A percentile compares a stretch with the other conserved stretches of the same genome.
phyloP scores from a whole-genome alignment of 306 rosid genomes.

The Prosopis cineraria region DNA sequence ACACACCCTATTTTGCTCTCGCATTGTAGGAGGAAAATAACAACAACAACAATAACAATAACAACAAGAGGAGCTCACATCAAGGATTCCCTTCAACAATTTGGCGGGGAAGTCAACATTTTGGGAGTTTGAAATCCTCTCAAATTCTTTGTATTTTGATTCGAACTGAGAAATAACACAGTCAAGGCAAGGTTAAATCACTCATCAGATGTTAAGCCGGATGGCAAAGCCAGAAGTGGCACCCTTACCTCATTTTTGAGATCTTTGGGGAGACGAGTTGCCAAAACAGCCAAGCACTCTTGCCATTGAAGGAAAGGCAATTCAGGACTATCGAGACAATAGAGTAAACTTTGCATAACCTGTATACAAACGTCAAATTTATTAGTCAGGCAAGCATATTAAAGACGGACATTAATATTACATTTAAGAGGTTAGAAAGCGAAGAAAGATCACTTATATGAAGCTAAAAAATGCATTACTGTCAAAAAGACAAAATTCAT shows the following conservation, averaged over 20 bases:
- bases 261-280: constrained; percentile 94
- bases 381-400: constrained; percentile 28
- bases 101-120: constrained; percentile 90
- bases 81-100: constrained; percentile 70
- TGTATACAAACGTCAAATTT: constrained; percentile 48
- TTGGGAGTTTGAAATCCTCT: constrained; percentile 73
- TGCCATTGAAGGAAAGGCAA: constrained; percentile 99
- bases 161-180: constrained; percentile 71
- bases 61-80: constrained; percentile 60
- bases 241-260: constrained; percentile 75
- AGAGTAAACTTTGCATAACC: constrained; percentile 92
- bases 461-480: background rate
- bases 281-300: constrained; percentile 94
- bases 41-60: constrained; percentile 18
- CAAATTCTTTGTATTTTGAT: constrained; percentile 84
- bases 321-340: constrained; percentile 98
- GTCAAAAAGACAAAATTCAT: background rate
- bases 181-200: constrained; percentile 36
- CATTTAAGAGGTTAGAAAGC: constrained; percentile 16
- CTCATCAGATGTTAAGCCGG: constrained; percentile 32
- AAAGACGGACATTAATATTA: constrained; percentile 12
- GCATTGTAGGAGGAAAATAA: constrained; percentile 14
- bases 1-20: constrained; percentile 26
- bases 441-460: background rate
- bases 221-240: constrained; percentile 18